Evolutionary conservation across 345 rosid genomes (phyloP).

Genomic region (Lumnitzera racemosa): DNA sequence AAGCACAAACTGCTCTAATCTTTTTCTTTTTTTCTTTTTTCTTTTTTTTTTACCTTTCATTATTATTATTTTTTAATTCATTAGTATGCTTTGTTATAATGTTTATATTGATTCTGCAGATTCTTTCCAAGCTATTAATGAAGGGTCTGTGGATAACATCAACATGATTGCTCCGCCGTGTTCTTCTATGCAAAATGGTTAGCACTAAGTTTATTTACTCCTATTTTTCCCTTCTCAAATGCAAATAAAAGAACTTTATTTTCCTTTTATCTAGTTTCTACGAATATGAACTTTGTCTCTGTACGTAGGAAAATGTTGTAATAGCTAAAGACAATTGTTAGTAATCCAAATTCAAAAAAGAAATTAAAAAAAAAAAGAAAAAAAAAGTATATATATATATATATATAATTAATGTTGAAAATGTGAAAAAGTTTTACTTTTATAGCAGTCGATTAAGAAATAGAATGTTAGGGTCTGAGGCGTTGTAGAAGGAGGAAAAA

Average conservation of each 20-base stretch:
- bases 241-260: not conserved
- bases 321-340: no score
- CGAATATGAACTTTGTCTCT: no score
- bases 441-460: no score
- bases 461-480: no score
- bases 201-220: constrained; percentile 4
- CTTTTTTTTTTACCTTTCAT: not conserved
- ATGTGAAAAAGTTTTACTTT: no score
- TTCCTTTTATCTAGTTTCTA: not conserved
- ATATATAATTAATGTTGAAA: no score
- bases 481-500: no score
- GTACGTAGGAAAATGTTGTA: no score
- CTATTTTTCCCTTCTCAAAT: not conserved
- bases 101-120: constrained; percentile 26
- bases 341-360: no score
- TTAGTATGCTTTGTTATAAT: constrained; percentile 1
- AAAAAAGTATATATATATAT: no score
- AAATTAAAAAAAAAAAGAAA: no score
- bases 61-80: constrained; percentile 1
- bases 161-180: constrained; percentile 32
- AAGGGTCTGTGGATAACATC: constrained; percentile 18
- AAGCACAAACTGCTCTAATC: constrained; percentile 15
- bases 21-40: not conserved
- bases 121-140: constrained; percentile 38
- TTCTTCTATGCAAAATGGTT: constrained; percentile 56